phyloP scores from a whole-genome alignment of 192 early-diverging fungal genomes.

The Linnemannia hyalina region DNA sequence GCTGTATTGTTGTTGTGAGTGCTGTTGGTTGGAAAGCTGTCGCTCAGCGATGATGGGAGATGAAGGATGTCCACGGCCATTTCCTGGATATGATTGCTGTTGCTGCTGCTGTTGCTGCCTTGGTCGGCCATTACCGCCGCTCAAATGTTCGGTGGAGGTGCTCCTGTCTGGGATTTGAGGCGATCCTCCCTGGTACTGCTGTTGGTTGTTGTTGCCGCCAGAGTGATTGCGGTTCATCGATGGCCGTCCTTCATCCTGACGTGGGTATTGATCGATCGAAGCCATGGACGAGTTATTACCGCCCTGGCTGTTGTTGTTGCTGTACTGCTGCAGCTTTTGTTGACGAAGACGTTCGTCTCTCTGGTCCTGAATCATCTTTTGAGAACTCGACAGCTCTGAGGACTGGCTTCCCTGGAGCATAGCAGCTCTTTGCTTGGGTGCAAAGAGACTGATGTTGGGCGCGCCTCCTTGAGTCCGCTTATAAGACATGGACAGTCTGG shows the following conservation, averaged over 20 bases:
- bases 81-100: background rate
- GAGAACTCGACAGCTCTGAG: constrained; percentile 16
- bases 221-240: constrained; percentile 13
- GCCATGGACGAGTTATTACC: constrained; percentile 6
- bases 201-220: background rate
- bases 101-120: constrained; percentile 23
- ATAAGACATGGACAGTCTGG: constrained; percentile 45
- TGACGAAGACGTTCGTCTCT: constrained; percentile 49
- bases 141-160: constrained; percentile 28
- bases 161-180: constrained; percentile 36
- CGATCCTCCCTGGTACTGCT: background rate
- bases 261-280: constrained; percentile 22
- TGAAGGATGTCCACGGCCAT: constrained; percentile 26
- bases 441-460: constrained; percentile 49
- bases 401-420: constrained; percentile 28
- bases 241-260: constrained; percentile 31
- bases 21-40: constrained; percentile 4
- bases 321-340: constrained; percentile 31
- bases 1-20: constrained; percentile 11
- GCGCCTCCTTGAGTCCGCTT: constrained; percentile 28
- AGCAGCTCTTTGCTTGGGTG: constrained; percentile 29
- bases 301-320: background rate
- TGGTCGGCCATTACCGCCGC: constrained; percentile 10
- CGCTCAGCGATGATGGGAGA: constrained; percentile 35
- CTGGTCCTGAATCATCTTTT: constrained; percentile 54